Evolutionary conservation across 2,329 filamentous ascomycete species (phyloP).

Genomic region (Paracamarosporium sp.): DNA sequence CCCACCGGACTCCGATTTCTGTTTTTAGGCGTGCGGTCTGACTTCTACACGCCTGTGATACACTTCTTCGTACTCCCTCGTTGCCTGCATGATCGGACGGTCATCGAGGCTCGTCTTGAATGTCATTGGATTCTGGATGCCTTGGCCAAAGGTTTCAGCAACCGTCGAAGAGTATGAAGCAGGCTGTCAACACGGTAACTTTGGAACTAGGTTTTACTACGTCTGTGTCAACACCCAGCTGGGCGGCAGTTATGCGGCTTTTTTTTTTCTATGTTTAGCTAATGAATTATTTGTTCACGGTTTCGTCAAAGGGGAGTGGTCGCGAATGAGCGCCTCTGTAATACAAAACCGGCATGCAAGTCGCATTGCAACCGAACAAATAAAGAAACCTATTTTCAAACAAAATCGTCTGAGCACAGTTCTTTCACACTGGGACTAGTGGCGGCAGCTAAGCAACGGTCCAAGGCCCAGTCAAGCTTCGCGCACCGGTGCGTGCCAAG

Average conservation of each 20-base stretch:
- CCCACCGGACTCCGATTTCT: not conserved
- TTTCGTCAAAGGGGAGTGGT: not conserved
- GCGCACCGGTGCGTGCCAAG: conserved; percentile 25
- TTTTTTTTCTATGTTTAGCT: too few relatives aligned
- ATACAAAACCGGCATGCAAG: not conserved
- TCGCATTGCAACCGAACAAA: not conserved
- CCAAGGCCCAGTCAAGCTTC: conserved; percentile 31
- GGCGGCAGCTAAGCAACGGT: conserved; percentile 16
- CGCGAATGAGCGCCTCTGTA: not conserved
- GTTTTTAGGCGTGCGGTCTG: conserved; percentile 1
- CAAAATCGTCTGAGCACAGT: not conserved
- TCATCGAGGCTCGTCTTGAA: not conserved
- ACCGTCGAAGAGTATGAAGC: not conserved
- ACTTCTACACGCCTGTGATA: conserved; percentile 5
- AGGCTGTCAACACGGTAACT: not conserved
- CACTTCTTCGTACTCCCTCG: not conserved
- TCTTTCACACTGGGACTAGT: not conserved
- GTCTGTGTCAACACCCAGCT: not conserved
- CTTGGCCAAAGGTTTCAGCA: not conserved
- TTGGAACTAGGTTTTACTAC: not conserved
- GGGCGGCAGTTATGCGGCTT: too few relatives aligned
- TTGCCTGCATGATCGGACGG: not conserved
- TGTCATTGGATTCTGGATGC: not conserved
- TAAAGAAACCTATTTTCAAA: not conserved
- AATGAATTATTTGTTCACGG: too few relatives aligned